Evolutionary conservation across 225 moss, liverwort and hornwort genomes (phyloP).

Genomic region (Bryoerythrophyllum caledonicum): DNA sequence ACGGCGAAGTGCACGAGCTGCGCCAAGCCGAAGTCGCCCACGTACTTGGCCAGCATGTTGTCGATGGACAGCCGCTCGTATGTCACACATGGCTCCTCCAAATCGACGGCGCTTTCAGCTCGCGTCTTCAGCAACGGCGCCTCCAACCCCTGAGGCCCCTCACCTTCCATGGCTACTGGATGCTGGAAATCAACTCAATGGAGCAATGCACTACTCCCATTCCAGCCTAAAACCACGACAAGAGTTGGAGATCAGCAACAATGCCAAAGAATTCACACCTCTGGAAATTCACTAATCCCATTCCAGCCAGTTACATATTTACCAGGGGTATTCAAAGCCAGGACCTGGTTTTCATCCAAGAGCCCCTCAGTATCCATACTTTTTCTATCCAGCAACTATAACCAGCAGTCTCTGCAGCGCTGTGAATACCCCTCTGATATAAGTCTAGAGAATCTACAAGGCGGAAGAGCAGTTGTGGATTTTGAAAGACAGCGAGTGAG

Average conservation of each 20-base stretch:
- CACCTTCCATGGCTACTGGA: constrained; percentile 29
- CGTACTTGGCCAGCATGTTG: constrained; percentile 67
- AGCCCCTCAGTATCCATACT: too few relatives aligned
- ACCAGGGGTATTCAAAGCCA: too few relatives aligned
- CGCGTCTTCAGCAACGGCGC: constrained; percentile 26
- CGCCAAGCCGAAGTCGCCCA: constrained; percentile 77
- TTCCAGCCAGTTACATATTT: too few relatives aligned
- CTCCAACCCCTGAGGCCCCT: neutral
- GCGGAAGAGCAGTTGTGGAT: neutral
- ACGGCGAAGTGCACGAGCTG: constrained; percentile 72
- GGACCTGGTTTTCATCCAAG: too few relatives aligned
- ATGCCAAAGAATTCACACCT: neutral
- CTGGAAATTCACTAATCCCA: too few relatives aligned
- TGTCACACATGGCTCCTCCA: neutral
- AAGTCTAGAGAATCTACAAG: neutral
- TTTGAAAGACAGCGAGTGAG: neutral
- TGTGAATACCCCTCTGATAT: too few relatives aligned
- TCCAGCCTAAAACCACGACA: constrained; percentile 7
- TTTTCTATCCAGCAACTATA: too few relatives aligned
- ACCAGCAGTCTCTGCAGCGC: too few relatives aligned
- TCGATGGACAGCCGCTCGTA: constrained; percentile 61
- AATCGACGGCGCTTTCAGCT: neutral
- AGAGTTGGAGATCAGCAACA: neutral
- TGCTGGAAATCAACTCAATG: constrained; percentile 23
- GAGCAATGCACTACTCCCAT: constrained; percentile 4